Conservation (phyloP, 305 asterid species). For the Fraxinus xanthoxyloides region DNA sequence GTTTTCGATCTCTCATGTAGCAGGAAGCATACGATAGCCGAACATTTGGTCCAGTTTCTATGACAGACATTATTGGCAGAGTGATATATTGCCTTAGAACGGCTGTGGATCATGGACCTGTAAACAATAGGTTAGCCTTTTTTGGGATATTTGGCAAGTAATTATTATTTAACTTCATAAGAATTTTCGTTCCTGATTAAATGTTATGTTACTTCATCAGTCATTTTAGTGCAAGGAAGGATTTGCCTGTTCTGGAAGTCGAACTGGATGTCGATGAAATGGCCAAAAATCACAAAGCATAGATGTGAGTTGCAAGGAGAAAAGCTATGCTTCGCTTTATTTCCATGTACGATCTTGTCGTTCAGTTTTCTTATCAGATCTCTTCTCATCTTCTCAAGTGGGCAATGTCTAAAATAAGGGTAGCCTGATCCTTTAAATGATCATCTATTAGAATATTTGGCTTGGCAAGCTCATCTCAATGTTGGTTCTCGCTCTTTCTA, state of each 20-base stretch:
- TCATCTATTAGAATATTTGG: not conserved
- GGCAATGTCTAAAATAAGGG: not conserved
- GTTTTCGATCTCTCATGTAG: conserved; percentile 17
- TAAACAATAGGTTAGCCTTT: conserved; percentile 61
- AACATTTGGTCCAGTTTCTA: conserved; percentile 71
- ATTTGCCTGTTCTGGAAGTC: conserved; percentile 67
- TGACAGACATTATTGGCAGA: conserved; percentile 67
- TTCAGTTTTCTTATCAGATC: conserved; percentile 19
- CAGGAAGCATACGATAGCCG: conserved; percentile 92
- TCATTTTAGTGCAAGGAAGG: conserved; percentile 40
- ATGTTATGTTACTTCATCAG: conserved; percentile 32
- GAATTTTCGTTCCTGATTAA: not conserved
- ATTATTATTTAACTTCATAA: not conserved
- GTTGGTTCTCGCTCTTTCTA: not conserved
- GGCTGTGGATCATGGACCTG: conserved; percentile 88
- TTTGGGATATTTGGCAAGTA: not conserved
- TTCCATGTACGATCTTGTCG: not conserved
- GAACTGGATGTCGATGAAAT: conserved; percentile 86
- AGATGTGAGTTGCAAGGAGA: conserved; percentile 20
- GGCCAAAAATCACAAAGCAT: conserved; percentile 65
- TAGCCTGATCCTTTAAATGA: not conserved
- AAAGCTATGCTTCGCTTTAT: conserved; percentile 3
- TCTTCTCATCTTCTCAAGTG: not conserved
- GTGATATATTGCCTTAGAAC: conserved; percentile 72
- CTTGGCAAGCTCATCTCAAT: not conserved